These are phyloP conservation scores for Boechera retrofracta DNA, from an alignment of 345 rosid genomes.

Conservation along the genomic window DNA sequence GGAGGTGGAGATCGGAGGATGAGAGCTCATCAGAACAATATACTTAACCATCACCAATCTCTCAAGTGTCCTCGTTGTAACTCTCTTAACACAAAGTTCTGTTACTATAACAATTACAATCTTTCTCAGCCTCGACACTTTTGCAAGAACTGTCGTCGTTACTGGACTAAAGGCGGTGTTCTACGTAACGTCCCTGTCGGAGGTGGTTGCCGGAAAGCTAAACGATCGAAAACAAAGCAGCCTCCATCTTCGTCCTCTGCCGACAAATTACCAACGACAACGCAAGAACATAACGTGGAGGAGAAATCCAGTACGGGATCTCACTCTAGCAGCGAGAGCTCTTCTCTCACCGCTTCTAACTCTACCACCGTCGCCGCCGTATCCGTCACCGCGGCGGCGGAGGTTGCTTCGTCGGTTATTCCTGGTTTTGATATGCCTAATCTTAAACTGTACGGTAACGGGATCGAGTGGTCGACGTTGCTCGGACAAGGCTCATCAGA, in stretches of 20 bases:
- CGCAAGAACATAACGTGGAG: constrained; percentile 28
- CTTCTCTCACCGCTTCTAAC: constrained; percentile 73
- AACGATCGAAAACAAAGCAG: constrained; percentile 64
- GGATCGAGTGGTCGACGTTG: constrained; percentile 56
- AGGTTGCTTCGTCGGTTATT: constrained; percentile 52
- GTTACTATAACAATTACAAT: constrained; percentile 98
- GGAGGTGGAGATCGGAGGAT: constrained; percentile 75
- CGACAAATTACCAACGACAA: constrained; percentile 31
- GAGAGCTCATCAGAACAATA: constrained; percentile 67
- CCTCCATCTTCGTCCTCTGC: constrained; percentile 20
- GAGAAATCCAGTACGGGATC: constrained; percentile 44
- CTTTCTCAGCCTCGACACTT: constrained; percentile 99
- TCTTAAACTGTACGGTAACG: constrained; percentile 43
- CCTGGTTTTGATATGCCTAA: constrained; percentile 47
- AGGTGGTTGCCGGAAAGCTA: constrained; percentile 53
- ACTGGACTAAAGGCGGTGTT: constrained; percentile 99
- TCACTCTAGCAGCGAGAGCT: constrained; percentile 74
- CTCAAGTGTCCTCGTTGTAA: constrained; percentile 95
- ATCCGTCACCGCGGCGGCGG: constrained; percentile 35
- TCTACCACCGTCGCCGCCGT: constrained; percentile 42
- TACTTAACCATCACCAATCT: constrained; percentile 61
- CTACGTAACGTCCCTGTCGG: constrained; percentile 97
- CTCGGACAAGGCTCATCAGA: constrained; percentile 61
- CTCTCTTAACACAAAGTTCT: constrained; percentile 90
- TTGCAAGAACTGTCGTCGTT: constrained; percentile 94